Evolutionary conservation across 116 monocot genomes (phyloP).

Genomic region (Thalassia testudinum): DNA sequence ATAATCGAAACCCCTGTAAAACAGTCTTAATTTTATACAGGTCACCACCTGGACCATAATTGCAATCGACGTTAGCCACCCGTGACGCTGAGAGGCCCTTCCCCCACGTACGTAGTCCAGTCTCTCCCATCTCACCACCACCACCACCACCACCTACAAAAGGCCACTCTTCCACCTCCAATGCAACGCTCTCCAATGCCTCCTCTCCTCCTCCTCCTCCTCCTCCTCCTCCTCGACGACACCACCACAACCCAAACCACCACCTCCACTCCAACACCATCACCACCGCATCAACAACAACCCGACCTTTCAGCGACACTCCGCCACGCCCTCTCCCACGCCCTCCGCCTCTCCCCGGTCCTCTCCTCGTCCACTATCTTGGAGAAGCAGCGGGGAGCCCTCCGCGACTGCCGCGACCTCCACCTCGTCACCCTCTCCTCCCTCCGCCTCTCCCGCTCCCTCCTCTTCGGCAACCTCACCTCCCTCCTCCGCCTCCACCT

Average conservation of each 20-base stretch:
- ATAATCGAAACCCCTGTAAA: no score
- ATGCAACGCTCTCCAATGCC: no score
- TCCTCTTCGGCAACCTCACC: slow-evolving; percentile 19
- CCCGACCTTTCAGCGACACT: background rate
- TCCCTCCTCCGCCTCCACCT: slow-evolving; percentile 46
- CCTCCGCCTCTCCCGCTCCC: slow-evolving; percentile 12
- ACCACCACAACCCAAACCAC: background rate
- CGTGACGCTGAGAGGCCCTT: no score
- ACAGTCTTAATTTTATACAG: no score
- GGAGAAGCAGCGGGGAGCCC: background rate
- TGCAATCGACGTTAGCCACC: no score
- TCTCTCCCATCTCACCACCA: no score
- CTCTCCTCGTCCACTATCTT: background rate
- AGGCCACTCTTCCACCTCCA: no score
- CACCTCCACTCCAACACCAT: slow-evolving; percentile 8
- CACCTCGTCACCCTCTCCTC: slow-evolving; percentile 5
- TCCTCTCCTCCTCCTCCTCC: no score
- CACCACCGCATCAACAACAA: background rate
- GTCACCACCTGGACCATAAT: no score
- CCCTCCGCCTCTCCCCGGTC: slow-evolving; percentile 6
- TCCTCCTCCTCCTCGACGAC: background rate
- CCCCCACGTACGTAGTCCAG: no score
- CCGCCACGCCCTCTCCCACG: slow-evolving; percentile 6
- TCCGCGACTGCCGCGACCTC: slow-evolving; percentile 20
- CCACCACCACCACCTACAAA: no score